Evolutionary conservation across 192 early-diverging fungal species (phyloP).

Genomic region (Coemansia sp.): DNA sequence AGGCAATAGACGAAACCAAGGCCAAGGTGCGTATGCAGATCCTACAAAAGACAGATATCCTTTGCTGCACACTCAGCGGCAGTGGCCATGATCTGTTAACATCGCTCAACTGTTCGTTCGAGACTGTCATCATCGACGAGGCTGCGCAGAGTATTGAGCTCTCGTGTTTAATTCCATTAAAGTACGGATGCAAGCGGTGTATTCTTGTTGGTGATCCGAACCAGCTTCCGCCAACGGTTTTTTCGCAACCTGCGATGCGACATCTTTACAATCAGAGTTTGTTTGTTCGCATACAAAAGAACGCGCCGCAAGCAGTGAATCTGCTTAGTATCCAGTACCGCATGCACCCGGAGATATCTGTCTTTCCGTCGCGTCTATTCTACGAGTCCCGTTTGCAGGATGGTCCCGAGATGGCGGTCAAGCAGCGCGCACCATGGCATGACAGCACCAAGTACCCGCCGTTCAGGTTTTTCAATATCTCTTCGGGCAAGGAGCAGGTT

Average conservation of each 20-base stretch:
- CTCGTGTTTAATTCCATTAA: slow-evolving; percentile 82
- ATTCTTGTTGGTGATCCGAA: slow-evolving; percentile 94
- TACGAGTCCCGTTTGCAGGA: slow-evolving; percentile 77
- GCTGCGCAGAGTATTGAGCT: slow-evolving; percentile 93
- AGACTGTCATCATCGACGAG: slow-evolving; percentile 92
- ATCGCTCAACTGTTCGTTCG: slow-evolving; percentile 66
- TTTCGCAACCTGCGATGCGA: slow-evolving; percentile 67
- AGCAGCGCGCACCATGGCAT: slow-evolving; percentile 77
- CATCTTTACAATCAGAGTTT: slow-evolving; percentile 83
- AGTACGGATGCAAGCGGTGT: slow-evolving; percentile 75
- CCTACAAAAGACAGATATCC: slow-evolving; percentile 76
- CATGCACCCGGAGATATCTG: slow-evolving; percentile 92
- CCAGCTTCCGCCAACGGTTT: slow-evolving; percentile 90
- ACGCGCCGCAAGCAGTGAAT: slow-evolving; percentile 63
- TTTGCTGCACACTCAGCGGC: slow-evolving; percentile 81
- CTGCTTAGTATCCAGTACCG: slow-evolving; percentile 94
- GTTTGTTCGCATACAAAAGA: slow-evolving; percentile 83
- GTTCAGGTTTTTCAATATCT: slow-evolving; percentile 76
- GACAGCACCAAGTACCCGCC: slow-evolving; percentile 59
- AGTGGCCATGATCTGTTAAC: slow-evolving; percentile 83
- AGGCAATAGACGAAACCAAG: slow-evolving; percentile 55
- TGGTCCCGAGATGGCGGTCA: slow-evolving; percentile 65
- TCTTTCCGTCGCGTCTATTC: slow-evolving; percentile 76
- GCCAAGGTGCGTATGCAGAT: slow-evolving; percentile 64
- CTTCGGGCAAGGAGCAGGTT: slow-evolving; percentile 63